Conservation (phyloP, 139 green algal species). For the Picochlorum sp. region DNA sequence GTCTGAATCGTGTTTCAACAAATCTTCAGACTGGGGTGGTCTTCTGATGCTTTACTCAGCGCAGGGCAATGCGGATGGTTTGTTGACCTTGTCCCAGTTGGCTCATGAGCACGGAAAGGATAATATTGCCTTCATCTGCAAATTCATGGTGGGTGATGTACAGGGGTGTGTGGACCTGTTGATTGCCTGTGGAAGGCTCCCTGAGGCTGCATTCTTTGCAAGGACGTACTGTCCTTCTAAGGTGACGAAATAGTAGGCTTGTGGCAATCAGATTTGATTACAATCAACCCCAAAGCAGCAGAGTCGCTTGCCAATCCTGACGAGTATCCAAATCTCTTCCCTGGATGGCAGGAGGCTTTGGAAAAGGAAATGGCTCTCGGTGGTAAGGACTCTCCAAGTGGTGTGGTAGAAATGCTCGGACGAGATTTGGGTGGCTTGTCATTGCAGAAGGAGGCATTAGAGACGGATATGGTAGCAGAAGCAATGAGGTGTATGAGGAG, state of each 20-base stretch:
- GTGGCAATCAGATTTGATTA: conserved; percentile 86
- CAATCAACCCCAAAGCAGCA: conserved; percentile 90
- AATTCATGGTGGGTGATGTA: conserved; percentile 73
- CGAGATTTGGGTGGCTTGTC: not conserved
- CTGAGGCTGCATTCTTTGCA: conserved; percentile 94
- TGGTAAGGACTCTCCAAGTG: not conserved
- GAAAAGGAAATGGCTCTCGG: conserved; percentile 45
- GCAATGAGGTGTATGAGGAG: not conserved
- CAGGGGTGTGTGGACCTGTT: conserved; percentile 79
- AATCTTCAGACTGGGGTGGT: conserved; percentile 72
- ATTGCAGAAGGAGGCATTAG: not conserved
- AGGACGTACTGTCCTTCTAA: conserved; percentile 79
- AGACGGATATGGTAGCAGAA: not conserved
- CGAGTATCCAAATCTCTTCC: conserved; percentile 96
- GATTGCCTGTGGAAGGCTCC: conserved; percentile 53
- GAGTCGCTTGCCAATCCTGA: conserved; percentile 90
- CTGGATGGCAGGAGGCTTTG: conserved; percentile 70
- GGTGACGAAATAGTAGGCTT: conserved; percentile 62
- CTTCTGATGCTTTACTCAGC: conserved; percentile 76
- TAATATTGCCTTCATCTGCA: conserved; percentile 50
- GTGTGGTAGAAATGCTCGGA: not conserved
- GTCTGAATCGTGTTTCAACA: conserved; percentile 62
- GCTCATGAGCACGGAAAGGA: conserved; percentile 32
- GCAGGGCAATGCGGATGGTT: conserved; percentile 20
- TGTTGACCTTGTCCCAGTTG: conserved; percentile 32